Conservation (phyloP, 2,329 filamentous ascomycete species). For the Emergomyces africanus region DNA sequence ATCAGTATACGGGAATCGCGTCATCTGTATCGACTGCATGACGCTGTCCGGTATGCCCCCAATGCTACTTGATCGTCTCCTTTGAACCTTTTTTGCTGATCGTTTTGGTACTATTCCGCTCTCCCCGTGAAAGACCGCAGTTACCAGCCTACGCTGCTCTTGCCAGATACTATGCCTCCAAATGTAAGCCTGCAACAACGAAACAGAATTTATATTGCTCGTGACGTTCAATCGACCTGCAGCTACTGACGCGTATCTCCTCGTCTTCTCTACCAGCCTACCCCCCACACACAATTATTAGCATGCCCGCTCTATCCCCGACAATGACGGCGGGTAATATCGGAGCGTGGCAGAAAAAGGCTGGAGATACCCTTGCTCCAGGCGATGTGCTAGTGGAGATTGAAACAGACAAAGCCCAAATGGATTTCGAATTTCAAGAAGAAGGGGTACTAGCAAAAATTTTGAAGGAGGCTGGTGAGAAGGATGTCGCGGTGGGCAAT, state of each 20-base stretch:
- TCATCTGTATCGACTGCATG: slow-evolving; percentile 31
- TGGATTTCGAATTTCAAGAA: slow-evolving; percentile 99
- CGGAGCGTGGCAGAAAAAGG: slow-evolving; percentile 95
- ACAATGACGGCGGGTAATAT: slow-evolving; percentile 98
- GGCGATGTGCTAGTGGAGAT: slow-evolving; percentile 97
- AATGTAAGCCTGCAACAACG: slow-evolving; percentile 39
- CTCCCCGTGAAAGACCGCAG: slow-evolving; percentile 20
- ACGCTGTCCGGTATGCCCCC: slow-evolving; percentile 27
- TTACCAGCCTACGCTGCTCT: slow-evolving; percentile 46
- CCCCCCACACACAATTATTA: slow-evolving; percentile 87
- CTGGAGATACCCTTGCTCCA: slow-evolving; percentile 71
- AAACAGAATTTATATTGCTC: slow-evolving; percentile 10
- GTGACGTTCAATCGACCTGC: neutral
- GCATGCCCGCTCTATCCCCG: slow-evolving; percentile 94
- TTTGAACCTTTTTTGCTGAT: slow-evolving; percentile 3
- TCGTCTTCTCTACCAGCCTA: slow-evolving; percentile 48
- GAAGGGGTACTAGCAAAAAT: slow-evolving; percentile 93
- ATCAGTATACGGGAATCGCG: slow-evolving; percentile 34
- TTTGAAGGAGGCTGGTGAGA: slow-evolving; percentile 81
- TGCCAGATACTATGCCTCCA: slow-evolving; percentile 55
- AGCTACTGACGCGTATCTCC: neutral
- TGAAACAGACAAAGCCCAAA: slow-evolving; percentile 99
- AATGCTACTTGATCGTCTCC: neutral
- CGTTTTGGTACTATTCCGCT: neutral
- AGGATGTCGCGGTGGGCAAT: slow-evolving; percentile 87